Conservation (phyloP, 2,329 filamentous ascomycete species). For the Claviceps quebecensis region DNA sequence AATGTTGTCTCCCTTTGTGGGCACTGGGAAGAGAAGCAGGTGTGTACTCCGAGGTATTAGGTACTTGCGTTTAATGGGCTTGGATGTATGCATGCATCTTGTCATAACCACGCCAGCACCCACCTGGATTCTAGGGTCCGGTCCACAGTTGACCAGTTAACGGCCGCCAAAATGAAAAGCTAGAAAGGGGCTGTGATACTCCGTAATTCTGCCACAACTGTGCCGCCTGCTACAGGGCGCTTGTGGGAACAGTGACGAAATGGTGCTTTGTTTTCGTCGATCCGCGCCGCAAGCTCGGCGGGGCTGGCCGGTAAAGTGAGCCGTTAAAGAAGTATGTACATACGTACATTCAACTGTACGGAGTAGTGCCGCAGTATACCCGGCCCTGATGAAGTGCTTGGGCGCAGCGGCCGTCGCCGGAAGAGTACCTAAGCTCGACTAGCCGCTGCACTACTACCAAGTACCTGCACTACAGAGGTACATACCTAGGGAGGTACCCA, state of each 20-base stretch:
- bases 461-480: not conserved
- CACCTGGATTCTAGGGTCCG: not conserved
- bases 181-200: constrained; percentile 3
- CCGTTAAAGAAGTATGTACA: too few relatives aligned
- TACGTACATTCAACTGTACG: not conserved
- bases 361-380: not conserved
- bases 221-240: not conserved
- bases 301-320: constrained; percentile 1
- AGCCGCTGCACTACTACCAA: not conserved
- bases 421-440: not conserved
- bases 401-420: not conserved
- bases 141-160: constrained; percentile 1
- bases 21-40: too few relatives aligned
- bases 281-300: not conserved
- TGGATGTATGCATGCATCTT: constrained; percentile 1
- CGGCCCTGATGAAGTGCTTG: not conserved
- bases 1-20: too few relatives aligned
- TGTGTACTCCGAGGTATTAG: not conserved
- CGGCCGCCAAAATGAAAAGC: not conserved
- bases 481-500: too few relatives aligned
- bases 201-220: constrained; percentile 8
- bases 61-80: not conserved
- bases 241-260: not conserved
- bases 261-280: not conserved
- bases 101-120: not conserved